Evolutionary conservation across 2,329 filamentous ascomycete species (phyloP), one percentile per base, ranked within the genome.

Genomic region (Shiraia sp.): DNA sequence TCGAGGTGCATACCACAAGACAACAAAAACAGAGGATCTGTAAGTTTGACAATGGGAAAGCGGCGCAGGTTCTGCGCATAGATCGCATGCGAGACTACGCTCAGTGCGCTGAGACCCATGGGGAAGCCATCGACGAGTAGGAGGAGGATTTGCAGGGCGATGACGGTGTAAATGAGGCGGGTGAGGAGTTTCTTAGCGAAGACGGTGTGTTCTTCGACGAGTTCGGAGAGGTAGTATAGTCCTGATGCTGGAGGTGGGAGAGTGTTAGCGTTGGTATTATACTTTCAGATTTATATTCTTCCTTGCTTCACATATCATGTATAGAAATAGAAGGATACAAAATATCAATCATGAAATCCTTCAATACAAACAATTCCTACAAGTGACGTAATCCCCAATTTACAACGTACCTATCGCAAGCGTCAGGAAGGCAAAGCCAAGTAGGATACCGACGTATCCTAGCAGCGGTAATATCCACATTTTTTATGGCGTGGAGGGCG

Each of bases 381-480:
- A 22, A 15, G 23, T 15, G 10, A 27, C 10, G n/a, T n/a, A n/a
- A n/a, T n/a, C n/a, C n/a, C n/a, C n/a, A n/a, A n/a, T n/a, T n/a
- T n/a, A 27, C 15, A 16, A 33, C 31, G 36, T 79, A 89, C 87
- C 88, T 65, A 99, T 97, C 42, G 92, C 90, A 48, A 99, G 79
- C 14, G 93, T 97, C 55, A 99, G 77, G 73, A 99, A 97, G 63
- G 82, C 83, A 75, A 99, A 99, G 68, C 92, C 92, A 47, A 96
- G 75, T 51, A 90, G 74, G 56, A 95, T 83, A 63, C 93, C 93
- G 24, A 90, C 71, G 65, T 96, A 96, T 62, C 93, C 93, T 61
- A 99, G 77, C 30, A 97, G 75, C 61, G 92, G 91, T 64, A 99
- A 76, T 75, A 99, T 90, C 90, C 91, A 97, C 93, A 97, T 96